phyloP scores from a whole-genome alignment of 2,329 filamentous ascomycete species.

The Arthroderma sp. region DNA sequence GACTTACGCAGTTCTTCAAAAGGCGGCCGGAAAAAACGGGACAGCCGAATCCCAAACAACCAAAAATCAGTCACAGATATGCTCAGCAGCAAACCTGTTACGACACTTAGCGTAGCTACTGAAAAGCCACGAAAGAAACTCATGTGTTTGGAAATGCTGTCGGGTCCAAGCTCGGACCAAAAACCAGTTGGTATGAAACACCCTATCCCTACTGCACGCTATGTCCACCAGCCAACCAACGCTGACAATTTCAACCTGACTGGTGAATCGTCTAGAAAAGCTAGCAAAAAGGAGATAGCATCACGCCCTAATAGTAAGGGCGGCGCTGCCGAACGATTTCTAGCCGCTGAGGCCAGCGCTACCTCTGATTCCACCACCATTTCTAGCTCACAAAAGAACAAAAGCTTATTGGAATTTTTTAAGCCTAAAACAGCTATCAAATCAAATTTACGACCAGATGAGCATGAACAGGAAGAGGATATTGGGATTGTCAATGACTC shows the following conservation, averaged over 20 bases:
- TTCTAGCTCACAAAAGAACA: background rate
- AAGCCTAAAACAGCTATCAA: background rate
- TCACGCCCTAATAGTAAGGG: background rate
- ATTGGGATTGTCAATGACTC: background rate
- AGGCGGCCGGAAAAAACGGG: background rate
- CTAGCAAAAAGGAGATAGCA: background rate
- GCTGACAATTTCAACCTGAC: background rate
- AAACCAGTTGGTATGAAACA: background rate
- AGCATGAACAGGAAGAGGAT: background rate
- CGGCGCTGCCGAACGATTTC: background rate
- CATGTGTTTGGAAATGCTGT: conserved; percentile 29
- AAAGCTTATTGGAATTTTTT: conserved; percentile 1
- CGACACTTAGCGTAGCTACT: conserved; percentile 20
- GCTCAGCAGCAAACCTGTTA: conserved; percentile 16
- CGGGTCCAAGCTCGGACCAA: conserved; percentile 8
- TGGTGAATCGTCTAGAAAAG: background rate
- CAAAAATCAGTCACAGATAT: conserved; percentile 7
- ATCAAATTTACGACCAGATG: background rate
- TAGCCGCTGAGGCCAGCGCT: background rate
- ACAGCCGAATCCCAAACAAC: background rate
- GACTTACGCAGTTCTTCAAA: background rate
- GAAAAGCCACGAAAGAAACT: conserved; percentile 31
- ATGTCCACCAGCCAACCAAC: background rate
- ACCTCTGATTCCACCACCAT: background rate
- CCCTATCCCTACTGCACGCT: background rate